These are phyloP conservation scores for Linnemannia hyalina DNA, from an alignment of 192 early-diverging fungal species.

Conservation along the genomic window DNA sequence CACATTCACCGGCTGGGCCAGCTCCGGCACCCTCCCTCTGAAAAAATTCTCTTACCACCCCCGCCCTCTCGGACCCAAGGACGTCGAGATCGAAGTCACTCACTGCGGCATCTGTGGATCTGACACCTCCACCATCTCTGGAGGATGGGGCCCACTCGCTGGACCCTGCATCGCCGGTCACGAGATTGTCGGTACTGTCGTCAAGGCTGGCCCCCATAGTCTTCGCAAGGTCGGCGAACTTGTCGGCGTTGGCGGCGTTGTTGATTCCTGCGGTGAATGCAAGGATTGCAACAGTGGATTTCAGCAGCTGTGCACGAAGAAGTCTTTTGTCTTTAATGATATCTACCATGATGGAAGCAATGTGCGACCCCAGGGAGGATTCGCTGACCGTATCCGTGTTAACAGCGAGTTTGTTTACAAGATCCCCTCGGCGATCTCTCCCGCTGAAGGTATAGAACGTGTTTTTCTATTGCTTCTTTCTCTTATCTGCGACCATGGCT, in stretches of 20 bases:
- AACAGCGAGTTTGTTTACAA: conserved; percentile 73
- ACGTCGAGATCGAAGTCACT: conserved; percentile 82
- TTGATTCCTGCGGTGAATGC: conserved; percentile 66
- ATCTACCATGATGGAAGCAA: conserved; percentile 70
- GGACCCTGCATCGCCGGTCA: conserved; percentile 57
- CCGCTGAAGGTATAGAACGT: conserved; percentile 59
- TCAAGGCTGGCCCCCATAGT: conserved; percentile 48
- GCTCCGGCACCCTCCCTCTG: conserved; percentile 14
- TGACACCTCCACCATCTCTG: conserved; percentile 76
- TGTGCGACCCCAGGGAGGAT: conserved; percentile 66
- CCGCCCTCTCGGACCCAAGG: conserved; percentile 68
- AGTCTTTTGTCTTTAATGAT: conserved; percentile 65
- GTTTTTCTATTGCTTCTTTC: not conserved
- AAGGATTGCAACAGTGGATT: conserved; percentile 45
- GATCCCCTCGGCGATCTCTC: conserved; percentile 67
- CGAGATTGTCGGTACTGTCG: conserved; percentile 63
- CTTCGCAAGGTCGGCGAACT: conserved; percentile 67
- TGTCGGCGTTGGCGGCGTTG: conserved; percentile 76
- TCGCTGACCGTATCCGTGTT: conserved; percentile 69
- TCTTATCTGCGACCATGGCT: not conserved
- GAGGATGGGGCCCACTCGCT: conserved; percentile 66
- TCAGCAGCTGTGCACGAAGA: conserved; percentile 47
- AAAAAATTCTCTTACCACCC: conserved; percentile 69
- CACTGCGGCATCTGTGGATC: conserved; percentile 84
- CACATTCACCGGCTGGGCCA: conserved; percentile 61